These are phyloP conservation scores for Colletotrichum sp. DNA, from an alignment of 2,329 filamentous ascomycete species.

Conservation along the genomic window DNA sequence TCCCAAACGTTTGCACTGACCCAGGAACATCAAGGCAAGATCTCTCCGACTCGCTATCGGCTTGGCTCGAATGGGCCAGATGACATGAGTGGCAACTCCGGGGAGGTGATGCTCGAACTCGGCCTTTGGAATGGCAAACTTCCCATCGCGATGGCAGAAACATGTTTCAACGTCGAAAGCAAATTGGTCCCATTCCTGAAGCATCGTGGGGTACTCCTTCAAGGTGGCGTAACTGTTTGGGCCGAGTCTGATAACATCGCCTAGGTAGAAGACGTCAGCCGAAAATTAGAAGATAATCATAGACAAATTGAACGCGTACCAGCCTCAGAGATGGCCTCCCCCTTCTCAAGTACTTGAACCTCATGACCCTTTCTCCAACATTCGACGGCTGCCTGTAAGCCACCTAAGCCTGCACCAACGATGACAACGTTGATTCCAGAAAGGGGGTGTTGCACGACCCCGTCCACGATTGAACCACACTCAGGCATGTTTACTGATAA, in stretches of 20 bases:
- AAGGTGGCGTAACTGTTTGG: background rate
- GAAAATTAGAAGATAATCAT: fast-evolving
- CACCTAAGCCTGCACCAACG: constrained; percentile 16
- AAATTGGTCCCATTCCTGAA: background rate
- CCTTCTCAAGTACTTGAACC: constrained; percentile 19
- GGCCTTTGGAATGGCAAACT: background rate
- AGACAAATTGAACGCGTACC: background rate
- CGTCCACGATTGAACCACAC: background rate
- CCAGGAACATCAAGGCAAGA: background rate
- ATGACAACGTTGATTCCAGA: constrained; percentile 15
- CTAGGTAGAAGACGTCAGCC: background rate
- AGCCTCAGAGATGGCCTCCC: background rate
- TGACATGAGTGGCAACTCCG: background rate
- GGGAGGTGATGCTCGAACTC: background rate
- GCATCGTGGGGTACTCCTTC: background rate
- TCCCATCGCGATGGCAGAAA: background rate
- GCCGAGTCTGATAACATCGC: background rate
- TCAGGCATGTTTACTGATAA: background rate
- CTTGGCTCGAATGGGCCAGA: background rate
- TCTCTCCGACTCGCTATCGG: background rate
- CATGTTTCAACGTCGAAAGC: background rate
- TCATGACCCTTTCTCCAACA: constrained; percentile 22
- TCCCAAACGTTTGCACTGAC: constrained; percentile 1
- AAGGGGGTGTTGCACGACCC: background rate
- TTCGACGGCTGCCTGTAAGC: constrained; percentile 17